These are phyloP conservation scores for Westerdykella aurantiaca DNA, from an alignment of 2,329 filamentous ascomycete species.

Conservation along the genomic window DNA sequence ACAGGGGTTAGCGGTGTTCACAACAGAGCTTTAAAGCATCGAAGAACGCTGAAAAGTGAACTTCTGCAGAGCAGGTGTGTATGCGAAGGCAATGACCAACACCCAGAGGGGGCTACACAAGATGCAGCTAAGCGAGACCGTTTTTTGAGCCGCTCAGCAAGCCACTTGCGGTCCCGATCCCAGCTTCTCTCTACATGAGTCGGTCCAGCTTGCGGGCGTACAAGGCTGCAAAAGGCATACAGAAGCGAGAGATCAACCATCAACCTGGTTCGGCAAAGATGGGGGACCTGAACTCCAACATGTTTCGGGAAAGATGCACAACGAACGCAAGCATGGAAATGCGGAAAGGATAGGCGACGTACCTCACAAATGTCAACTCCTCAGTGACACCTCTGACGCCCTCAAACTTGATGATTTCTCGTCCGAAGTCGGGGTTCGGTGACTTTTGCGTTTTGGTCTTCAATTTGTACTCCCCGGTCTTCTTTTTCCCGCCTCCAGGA, in stretches of 20 bases:
- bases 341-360: conserved; percentile 17
- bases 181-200: conserved; percentile 4
- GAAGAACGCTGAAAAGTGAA: neutral
- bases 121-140: too few species aligned
- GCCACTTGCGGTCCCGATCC: conserved; percentile 8
- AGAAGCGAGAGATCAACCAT: neutral
- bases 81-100: neutral
- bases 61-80: neutral
- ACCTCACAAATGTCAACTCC: conserved; percentile 47
- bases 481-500: conserved; percentile 46
- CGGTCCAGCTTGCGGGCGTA: neutral
- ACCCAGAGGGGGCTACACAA: conserved; percentile 3
- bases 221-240: neutral
- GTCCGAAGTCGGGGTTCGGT: conserved; percentile 42
- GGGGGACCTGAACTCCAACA: neutral
- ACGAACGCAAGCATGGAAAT: conserved; percentile 1
- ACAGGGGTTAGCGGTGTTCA: conserved; percentile 1
- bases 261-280: neutral
- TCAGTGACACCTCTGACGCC: conserved; percentile 41
- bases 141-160: neutral
- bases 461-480: conserved; percentile 48
- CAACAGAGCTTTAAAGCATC: neutral
- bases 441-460: conserved; percentile 42
- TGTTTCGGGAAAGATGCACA: neutral
- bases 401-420: conserved; percentile 42